Evolutionary conservation across 805 yeast genomes (phyloP), one percentile per base, ranked within the genome.

Genomic region (Yarrowia sp.): DNA sequence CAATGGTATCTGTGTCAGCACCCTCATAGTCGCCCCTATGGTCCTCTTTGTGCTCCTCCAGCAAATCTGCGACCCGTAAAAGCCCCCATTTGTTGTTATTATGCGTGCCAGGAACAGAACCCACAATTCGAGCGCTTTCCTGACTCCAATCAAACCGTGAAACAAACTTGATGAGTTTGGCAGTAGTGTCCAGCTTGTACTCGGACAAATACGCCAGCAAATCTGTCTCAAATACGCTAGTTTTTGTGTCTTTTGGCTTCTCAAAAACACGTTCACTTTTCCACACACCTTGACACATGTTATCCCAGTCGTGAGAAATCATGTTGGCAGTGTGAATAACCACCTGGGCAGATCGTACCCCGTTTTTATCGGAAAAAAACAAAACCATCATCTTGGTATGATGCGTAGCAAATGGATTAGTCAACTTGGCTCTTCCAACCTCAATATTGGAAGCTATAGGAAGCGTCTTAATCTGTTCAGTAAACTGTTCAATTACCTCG

Each of bases 341-440:
- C 4, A 75, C 67, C 61, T 72, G 72, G 43, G 65, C 65, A 14
- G 62, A 30, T n/a, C 61, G 4, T 1, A 26, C 44, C 4, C 51
- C 49, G 1, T 40, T 51, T 1, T 66, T n/a, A 21, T 38, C 67
- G 8, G 40, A 41, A 44, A 67, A 70, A 49, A 65, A 51, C 19
- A 74, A 65, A 6, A 75, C 70, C 77, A 75, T 75, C 56, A 75
- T 33, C 56, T 75, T 75, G 26, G 76, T 66, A 59, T 75, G 77
- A 51, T 75, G 77, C 5, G 75, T 69, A 3, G 71, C 74, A 65
- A 66, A 73, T 43, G 33, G 69, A 48, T 62, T 65, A 24, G 64
- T 58, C 32, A 74, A 38, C 14, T 38, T 17, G 9, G 68, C 70
- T 10, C 67, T 67, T 30, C 68, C 69, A n/a, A 70, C 52, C 8